phyloP scores from a whole-genome alignment of 257 asterid genomes.

The Nemophila menziesii region DNA sequence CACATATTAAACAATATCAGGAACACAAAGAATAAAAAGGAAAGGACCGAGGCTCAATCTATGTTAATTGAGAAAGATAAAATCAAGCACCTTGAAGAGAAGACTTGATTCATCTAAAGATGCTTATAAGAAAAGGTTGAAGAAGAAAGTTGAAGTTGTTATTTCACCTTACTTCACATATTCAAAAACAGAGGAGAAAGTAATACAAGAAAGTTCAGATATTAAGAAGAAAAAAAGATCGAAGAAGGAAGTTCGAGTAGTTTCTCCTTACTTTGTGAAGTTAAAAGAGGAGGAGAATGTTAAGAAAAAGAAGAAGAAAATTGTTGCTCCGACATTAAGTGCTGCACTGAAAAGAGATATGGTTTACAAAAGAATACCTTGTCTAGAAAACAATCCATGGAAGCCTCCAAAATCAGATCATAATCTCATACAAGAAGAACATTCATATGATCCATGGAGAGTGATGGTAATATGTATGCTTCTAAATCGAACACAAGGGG shows the following conservation, averaged over 20 bases:
- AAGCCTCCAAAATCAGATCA: conserved; percentile 67
- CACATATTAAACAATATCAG: too few relatives aligned
- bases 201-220: too few relatives aligned
- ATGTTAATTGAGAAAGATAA: too few relatives aligned
- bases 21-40: too few relatives aligned
- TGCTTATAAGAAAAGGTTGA: too few relatives aligned
- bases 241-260: conserved; percentile 21
- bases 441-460: conserved; percentile 88
- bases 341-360: conserved; percentile 45
- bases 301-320: conserved; percentile 14
- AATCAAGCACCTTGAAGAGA: too few relatives aligned
- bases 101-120: too few relatives aligned
- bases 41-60: too few relatives aligned
- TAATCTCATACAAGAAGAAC: conserved; percentile 80
- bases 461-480: conserved; percentile 85
- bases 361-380: conserved; percentile 55
- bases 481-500: conserved; percentile 65
- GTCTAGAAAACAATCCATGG: conserved; percentile 69
- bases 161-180: too few relatives aligned
- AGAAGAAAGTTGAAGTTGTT: too few relatives aligned
- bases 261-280: conserved; percentile 45
- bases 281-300: conserved; percentile 12
- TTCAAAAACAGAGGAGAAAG: too few relatives aligned
- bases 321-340: conserved; percentile 23
- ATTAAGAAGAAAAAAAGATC: too few relatives aligned